Evolutionary conservation across 768 basidiomycete genomes (phyloP), one percentile per base, ranked within the genome.

Genomic region (Boletus vinaceobasis): DNA sequence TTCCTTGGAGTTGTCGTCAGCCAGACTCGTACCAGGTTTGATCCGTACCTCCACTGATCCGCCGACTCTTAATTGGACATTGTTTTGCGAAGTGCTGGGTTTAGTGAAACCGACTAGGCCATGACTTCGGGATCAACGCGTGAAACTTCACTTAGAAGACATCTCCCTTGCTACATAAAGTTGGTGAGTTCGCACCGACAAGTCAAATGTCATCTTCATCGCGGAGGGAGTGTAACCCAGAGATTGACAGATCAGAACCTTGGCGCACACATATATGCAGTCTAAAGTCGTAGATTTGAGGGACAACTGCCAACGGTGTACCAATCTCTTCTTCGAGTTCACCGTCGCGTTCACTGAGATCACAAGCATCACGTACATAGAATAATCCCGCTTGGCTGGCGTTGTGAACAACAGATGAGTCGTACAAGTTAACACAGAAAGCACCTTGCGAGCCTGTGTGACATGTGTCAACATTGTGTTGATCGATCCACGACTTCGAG

Each of bases 211-310:
- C 48, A 23, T 26, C 27, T 14, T 36, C 33, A 9, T 14, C 44
- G 10, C 14, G 23, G 42, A 38, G 14, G n/a, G 23, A 36, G 5
- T 14, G 10, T 35, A 23, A 27, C 21, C 19, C 39, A 35, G 17
- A 42, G 5, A 19, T 19, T 39, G 26, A 17, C 31, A 36, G 43
- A 50, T 27, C 10, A 13, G 17, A 33, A 8, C 8, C 13, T 47
- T 46, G 21, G 21, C 10, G 13, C 29, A 40, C 21, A 50, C 53
- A 52, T 60, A 46, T 26, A 62, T 40, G 43, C 56, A 47, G 19
- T 37, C 36, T 13, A 19, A 40, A 14, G 4, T 36, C 6, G 11
- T 4, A 23, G 21, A 39, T n/a, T n/a, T 6, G 17, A 32, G 21
- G 14, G 35, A 15, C 4, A 35, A 49, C 13, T 7, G 17, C n/a